These are phyloP conservation scores for Penicillium steckii DNA, from an alignment of 495 filamentous ascomycete genomes.

Conservation along the genomic window DNA sequence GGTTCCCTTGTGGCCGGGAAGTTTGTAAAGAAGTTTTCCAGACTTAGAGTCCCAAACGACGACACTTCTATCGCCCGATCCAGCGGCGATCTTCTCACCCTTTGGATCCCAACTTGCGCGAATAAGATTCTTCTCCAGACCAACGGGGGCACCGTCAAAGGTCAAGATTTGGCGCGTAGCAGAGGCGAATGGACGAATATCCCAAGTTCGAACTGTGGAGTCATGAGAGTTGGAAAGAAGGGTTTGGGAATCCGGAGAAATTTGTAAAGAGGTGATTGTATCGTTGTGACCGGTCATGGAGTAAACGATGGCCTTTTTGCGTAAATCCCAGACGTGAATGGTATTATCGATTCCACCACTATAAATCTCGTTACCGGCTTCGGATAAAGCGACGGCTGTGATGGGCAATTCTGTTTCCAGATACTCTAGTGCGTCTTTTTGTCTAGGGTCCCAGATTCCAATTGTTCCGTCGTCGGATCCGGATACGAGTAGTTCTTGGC, in stretches of 20 bases:
- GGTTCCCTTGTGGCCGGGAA: conserved; percentile 92
- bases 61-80: conserved; percentile 85
- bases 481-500: conserved; percentile 84
- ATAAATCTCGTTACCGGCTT: conserved; percentile 94
- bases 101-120: conserved; percentile 87
- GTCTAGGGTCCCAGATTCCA: conserved; percentile 94
- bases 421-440: conserved; percentile 84
- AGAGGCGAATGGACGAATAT: conserved; percentile 92
- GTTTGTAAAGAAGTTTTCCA: conserved; percentile 86
- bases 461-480: conserved; percentile 92
- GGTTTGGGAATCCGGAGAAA: conserved; percentile 89
- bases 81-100: conserved; percentile 83
- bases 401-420: conserved; percentile 92
- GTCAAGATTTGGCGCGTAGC: conserved; percentile 77
- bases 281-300: conserved; percentile 88
- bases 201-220: conserved; percentile 91
- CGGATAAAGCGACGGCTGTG: conserved; percentile 84
- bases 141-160: conserved; percentile 84
- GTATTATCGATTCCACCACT: conserved; percentile 95
- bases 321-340: conserved; percentile 94
- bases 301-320: conserved; percentile 85
- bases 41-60: conserved; percentile 84
- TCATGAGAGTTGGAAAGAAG: conserved; percentile 93
- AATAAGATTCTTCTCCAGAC: conserved; percentile 89
- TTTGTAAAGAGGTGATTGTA: conserved; percentile 82